Conservation (phyloP, 495 filamentous ascomycete genomes). For the Cercophora scortea region DNA sequence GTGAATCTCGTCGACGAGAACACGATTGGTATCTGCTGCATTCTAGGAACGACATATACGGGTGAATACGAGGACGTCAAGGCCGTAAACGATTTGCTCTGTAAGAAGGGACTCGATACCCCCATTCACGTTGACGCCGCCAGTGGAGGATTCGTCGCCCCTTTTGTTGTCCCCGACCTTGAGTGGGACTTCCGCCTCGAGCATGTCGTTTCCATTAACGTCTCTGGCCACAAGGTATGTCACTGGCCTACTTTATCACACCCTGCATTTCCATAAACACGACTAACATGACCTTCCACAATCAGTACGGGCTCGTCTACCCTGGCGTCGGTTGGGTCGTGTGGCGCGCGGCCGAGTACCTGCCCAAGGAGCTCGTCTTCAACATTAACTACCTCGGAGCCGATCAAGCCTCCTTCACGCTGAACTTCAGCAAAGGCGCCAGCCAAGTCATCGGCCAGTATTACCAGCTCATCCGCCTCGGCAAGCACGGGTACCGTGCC, state of each 20-base stretch:
- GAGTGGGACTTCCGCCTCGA: constrained; percentile 84
- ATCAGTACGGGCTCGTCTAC: constrained; percentile 59
- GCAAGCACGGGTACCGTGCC: constrained; percentile 75
- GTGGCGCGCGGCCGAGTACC: constrained; percentile 74
- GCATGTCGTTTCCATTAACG: constrained; percentile 85
- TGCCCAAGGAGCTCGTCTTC: constrained; percentile 88
- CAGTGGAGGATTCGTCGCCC: constrained; percentile 81
- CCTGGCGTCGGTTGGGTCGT: constrained; percentile 90
- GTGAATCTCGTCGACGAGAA: constrained; percentile 87
- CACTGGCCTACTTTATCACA: too few species aligned
- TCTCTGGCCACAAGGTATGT: constrained; percentile 86
- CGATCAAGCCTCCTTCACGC: constrained; percentile 93
- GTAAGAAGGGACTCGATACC: constrained; percentile 61
- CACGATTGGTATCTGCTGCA: constrained; percentile 87
- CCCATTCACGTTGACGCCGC: constrained; percentile 91
- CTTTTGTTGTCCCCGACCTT: constrained; percentile 74
- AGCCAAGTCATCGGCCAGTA: constrained; percentile 92
- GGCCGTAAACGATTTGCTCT: constrained; percentile 74
- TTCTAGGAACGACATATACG: constrained; percentile 89
- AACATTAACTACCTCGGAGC: constrained; percentile 96
- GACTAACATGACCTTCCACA: not conserved
- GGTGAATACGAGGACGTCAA: constrained; percentile 92
- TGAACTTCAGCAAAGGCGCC: constrained; percentile 92
- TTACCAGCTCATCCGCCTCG: constrained; percentile 88
- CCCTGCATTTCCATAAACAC: constrained; percentile 1